These are phyloP conservation scores for Phytophthora fragariaefolia DNA, from an alignment of 352 stramenopile species.

Conservation along the genomic window DNA sequence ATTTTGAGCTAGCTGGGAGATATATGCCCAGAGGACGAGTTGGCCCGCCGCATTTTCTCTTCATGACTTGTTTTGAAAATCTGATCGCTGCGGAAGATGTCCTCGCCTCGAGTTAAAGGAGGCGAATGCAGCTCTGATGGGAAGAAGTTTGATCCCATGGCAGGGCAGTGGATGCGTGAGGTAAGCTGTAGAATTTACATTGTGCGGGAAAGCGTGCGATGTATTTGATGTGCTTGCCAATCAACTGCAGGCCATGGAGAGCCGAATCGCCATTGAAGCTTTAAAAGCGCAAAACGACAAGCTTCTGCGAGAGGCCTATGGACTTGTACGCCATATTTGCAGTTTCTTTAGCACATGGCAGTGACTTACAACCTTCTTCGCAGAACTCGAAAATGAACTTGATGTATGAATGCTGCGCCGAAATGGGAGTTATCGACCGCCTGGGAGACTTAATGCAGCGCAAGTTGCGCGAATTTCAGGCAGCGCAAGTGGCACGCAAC, in stretches of 20 bases:
- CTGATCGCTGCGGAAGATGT: slow-evolving; percentile 32
- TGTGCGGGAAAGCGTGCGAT: not conserved
- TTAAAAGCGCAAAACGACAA: slow-evolving; percentile 66
- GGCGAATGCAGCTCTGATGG: slow-evolving; percentile 29
- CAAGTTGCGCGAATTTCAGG: slow-evolving; percentile 61
- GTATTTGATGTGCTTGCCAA: slow-evolving; percentile 5
- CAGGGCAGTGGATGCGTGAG: slow-evolving; percentile 76
- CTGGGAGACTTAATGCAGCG: slow-evolving; percentile 70
- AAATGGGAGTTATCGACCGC: slow-evolving; percentile 58
- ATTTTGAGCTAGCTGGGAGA: slow-evolving; percentile 21
- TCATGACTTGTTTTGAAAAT: slow-evolving; percentile 32
- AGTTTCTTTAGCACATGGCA: too few species aligned
- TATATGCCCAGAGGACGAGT: slow-evolving; percentile 32
- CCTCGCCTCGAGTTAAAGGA: slow-evolving; percentile 39
- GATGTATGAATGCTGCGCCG: slow-evolving; percentile 65
- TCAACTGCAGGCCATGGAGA: slow-evolving; percentile 60
- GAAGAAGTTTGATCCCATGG: slow-evolving; percentile 56
- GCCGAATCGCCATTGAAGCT: slow-evolving; percentile 54
- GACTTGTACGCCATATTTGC: slow-evolving; percentile 46
- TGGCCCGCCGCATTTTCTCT: not conserved
- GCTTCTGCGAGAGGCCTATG: slow-evolving; percentile 63
- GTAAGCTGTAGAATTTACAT: slow-evolving; percentile 26
- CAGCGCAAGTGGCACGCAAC: slow-evolving; percentile 45
- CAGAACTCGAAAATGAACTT: slow-evolving; percentile 70
- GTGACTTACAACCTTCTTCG: not conserved